phyloP scores from a whole-genome alignment of 805 yeast species.

The Starmerella sirachaensis region DNA sequence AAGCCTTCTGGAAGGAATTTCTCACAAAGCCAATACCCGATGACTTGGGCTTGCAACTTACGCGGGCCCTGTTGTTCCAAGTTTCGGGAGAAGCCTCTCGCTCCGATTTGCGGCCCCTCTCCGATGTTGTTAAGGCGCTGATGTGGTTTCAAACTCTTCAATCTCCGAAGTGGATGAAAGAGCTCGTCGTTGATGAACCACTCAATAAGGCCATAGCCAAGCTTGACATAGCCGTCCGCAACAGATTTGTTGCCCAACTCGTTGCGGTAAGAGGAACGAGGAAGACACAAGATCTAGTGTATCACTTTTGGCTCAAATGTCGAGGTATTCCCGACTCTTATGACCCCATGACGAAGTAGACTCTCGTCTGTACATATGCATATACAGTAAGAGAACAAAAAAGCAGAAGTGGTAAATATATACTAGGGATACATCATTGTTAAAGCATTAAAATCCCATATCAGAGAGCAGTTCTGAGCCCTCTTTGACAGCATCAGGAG shows the following conservation, averaged over 20 bases:
- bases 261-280: slow-evolving; percentile 26
- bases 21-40: slow-evolving; percentile 23
- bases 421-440: not conserved
- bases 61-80: slow-evolving; percentile 31
- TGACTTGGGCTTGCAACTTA: slow-evolving; percentile 26
- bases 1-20: slow-evolving; percentile 44
- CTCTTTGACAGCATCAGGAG: slow-evolving; percentile 13
- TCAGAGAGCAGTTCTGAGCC: slow-evolving; percentile 13
- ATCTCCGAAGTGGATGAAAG: slow-evolving; percentile 10
- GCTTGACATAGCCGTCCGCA: slow-evolving; percentile 15
- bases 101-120: slow-evolving; percentile 34
- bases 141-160: slow-evolving; percentile 16
- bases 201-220: slow-evolving; percentile 3
- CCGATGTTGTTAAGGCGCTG: slow-evolving; percentile 33
- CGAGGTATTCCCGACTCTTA: slow-evolving; percentile 26
- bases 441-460: slow-evolving; percentile 12
- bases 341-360: slow-evolving; percentile 2
- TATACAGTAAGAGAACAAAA: not conserved
- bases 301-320: slow-evolving; percentile 28
- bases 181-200: slow-evolving; percentile 18
- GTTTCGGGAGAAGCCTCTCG: slow-evolving; percentile 34
- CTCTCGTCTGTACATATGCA: not conserved
- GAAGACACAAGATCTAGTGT: slow-evolving; percentile 23
- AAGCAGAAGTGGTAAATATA: not conserved
- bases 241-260: slow-evolving; percentile 25